These are phyloP conservation scores for Daldinia caldariorum DNA, from an alignment of 495 filamentous ascomycete species.

Conservation along the genomic window DNA sequence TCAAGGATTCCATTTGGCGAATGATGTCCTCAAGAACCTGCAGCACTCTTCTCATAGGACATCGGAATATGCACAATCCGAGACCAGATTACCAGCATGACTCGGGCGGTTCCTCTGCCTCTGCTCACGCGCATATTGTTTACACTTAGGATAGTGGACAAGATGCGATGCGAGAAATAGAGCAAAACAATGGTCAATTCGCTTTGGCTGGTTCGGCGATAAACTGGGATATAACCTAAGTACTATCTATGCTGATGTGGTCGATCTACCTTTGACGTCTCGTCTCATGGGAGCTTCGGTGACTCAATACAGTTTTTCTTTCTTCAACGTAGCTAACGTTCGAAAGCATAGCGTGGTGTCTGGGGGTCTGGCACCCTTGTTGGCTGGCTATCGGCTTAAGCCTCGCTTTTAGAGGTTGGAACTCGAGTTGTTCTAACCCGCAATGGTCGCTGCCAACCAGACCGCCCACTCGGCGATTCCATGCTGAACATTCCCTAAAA, in stretches of 20 bases:
- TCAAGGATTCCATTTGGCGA: slow-evolving; percentile 39
- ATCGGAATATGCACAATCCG: slow-evolving; percentile 48
- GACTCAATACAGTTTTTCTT: slow-evolving; percentile 36
- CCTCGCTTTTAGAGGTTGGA: slow-evolving; percentile 24
- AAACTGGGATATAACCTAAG: not conserved
- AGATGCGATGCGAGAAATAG: not conserved
- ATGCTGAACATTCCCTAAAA: slow-evolving; percentile 35
- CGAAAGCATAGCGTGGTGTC: slow-evolving; percentile 15
- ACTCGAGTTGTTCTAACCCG: slow-evolving; percentile 25
- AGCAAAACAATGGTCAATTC: slow-evolving; percentile 12
- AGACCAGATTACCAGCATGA: slow-evolving; percentile 45
- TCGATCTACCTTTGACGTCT: slow-evolving; percentile 6
- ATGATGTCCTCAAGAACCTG: slow-evolving; percentile 44
- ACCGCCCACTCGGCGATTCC: slow-evolving; percentile 43
- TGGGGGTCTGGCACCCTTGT: slow-evolving; percentile 22
- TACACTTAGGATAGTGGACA: slow-evolving; percentile 33
- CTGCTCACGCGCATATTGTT: slow-evolving; percentile 39
- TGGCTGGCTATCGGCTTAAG: slow-evolving; percentile 29
- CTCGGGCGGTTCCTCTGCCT: slow-evolving; percentile 43
- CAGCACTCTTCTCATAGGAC: slow-evolving; percentile 46
- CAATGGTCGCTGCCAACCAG: slow-evolving; percentile 38
- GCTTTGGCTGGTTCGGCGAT: not conserved
- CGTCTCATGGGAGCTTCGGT: slow-evolving; percentile 25
- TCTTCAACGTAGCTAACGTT: slow-evolving; percentile 17
- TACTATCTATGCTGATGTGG: slow-evolving; percentile 15